These are phyloP conservation scores for Alternaria novae-zelandiae DNA, from an alignment of 2,329 filamentous ascomycete species.

Conservation along the genomic window DNA sequence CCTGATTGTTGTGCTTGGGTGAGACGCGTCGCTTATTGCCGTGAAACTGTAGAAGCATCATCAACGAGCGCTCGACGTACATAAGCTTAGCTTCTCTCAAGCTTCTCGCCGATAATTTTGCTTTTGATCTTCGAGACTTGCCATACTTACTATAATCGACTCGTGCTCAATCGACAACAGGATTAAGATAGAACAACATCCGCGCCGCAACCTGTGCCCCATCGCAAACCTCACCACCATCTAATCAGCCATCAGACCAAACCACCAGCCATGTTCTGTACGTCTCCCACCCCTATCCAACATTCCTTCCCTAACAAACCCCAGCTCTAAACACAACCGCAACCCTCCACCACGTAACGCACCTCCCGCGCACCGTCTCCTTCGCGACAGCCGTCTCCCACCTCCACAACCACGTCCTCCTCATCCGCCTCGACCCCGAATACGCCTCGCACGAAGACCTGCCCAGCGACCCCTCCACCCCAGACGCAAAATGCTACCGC, in stretches of 20 bases:
- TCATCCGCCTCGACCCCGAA: conserved; percentile 48
- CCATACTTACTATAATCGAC: not conserved
- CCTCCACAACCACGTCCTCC: conserved; percentile 46
- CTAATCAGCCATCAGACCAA: not conserved
- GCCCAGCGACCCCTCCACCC: conserved; percentile 22
- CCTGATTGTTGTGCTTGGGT: not conserved
- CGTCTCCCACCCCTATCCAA: not conserved
- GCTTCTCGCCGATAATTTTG: not conserved
- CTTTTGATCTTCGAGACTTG: not conserved
- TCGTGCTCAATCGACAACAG: not conserved
- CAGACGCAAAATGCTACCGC: conserved; percentile 44
- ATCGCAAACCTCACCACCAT: not conserved
- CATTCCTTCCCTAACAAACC: not conserved
- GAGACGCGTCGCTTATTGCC: conserved; percentile 9
- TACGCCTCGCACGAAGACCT: conserved; percentile 40
- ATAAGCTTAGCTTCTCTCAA: not conserved
- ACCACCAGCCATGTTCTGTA: conserved; percentile 38
- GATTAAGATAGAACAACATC: not conserved
- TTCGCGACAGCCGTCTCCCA: conserved; percentile 25
- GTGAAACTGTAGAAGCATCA: conserved; percentile 15
- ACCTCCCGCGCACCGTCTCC: conserved; percentile 34
- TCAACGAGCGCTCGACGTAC: not conserved
- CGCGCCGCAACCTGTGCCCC: not conserved
- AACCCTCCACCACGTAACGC: conserved; percentile 43
- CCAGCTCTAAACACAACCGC: conserved; percentile 43